Base-by-base conservation (phyloP, 208 protist species). In the Vickermania ingenoplastis region DNA sequence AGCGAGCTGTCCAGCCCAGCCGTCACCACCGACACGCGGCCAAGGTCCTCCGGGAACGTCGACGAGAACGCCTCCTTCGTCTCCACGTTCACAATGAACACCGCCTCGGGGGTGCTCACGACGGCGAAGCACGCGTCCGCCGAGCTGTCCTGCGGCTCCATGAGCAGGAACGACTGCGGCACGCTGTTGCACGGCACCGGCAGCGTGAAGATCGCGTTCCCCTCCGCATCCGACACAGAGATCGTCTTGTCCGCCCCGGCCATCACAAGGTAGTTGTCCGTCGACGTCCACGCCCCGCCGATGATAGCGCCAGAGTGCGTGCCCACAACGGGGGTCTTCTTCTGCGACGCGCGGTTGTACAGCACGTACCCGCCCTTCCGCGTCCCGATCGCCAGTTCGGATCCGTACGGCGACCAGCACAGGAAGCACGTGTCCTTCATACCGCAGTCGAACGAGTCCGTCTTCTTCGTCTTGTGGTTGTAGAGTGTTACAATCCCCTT, bases 271-370 rank as follows among this genome's bases (percentile, higher is more conserved):
- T 77, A 29, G 59, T 88, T 94, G 26, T 80, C 57, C 13, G 49
- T 53, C n/a, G n/a, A n/a, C 4, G 65, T 79, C 97, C 97, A 99
- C 13, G 73, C 69, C 3, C 78, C 94, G 57, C 75, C 88, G 31
- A 90, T 69, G 60, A 99, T 97, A 14, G 53, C 57, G 66, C 96
- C 83, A 17, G 82, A 73, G 75, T 98, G 94, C 27, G 89, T 94
- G 31, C 83, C 90, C 2, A 84, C 52, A 17, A 97, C 70, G 0
- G 96, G 83, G 4, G 86, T 71, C 55, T 97, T 94, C 30, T 90
- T 85, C n/a, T 72, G 59, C n/a, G 85, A 98, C 24, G 81, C 75
- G 27, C 88, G 84, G 75, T 98, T 97, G 74, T 96, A 97, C 13
- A 99, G 23, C 0, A 98, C 62, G 17, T 97, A 61, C 31, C 77